These are phyloP conservation scores for Talaromyces sp. DNA, from an alignment of 2,329 filamentous ascomycete genomes.

Conservation along the genomic window DNA sequence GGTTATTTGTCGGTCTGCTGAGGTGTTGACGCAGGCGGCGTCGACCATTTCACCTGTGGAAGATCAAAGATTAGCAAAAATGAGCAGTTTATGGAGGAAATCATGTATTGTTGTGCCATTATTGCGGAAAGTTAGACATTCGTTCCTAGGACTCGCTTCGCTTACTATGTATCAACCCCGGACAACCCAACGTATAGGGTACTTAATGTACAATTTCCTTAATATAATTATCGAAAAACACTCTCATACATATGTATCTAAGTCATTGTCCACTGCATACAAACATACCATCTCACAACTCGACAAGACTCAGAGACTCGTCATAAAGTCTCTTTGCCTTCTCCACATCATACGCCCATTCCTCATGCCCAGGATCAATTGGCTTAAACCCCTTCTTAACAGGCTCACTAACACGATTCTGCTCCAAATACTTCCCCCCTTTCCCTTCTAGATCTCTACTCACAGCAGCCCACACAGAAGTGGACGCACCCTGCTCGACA, in stretches of 20 bases:
- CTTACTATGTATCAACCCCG: background rate
- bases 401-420: constrained; percentile 24
- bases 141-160: background rate
- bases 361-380: constrained; percentile 22
- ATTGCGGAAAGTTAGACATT: background rate
- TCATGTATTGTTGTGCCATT: background rate
- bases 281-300: background rate
- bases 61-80: background rate
- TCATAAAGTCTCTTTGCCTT: constrained; percentile 22
- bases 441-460: constrained; percentile 27
- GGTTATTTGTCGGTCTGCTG: background rate
- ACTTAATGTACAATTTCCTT: background rate
- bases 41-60: background rate
- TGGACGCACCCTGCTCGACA: constrained; percentile 30
- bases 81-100: too few species aligned
- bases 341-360: constrained; percentile 21
- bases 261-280: background rate
- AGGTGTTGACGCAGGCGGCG: background rate
- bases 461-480: constrained; percentile 31
- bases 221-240: too few species aligned
- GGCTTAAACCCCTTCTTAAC: background rate
- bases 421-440: constrained; percentile 31
- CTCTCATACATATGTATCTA: too few species aligned
- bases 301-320: constrained; percentile 4
- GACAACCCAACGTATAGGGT: background rate